A percentile compares a stretch with the other conserved stretches of the same genome.
Conservation (phyloP, 2,329 filamentous ascomycete genomes). For the Talaromyces sp. region DNA sequence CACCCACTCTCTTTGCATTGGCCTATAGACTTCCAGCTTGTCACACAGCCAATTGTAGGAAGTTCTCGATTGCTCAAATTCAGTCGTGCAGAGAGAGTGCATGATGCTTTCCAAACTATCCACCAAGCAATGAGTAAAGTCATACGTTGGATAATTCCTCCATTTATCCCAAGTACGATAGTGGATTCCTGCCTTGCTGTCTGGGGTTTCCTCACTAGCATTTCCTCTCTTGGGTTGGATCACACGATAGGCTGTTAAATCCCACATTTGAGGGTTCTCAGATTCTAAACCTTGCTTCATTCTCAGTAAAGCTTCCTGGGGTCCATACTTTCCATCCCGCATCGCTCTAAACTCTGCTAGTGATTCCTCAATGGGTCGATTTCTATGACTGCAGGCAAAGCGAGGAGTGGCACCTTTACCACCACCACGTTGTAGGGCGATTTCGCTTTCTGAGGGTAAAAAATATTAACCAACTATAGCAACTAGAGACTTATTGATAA, state of each 20-base stretch:
- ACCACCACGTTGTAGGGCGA: slow-evolving; percentile 77
- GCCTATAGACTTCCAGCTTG: slow-evolving; percentile 74
- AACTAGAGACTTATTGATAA: background rate
- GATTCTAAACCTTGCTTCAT: slow-evolving; percentile 87
- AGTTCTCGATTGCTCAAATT: slow-evolving; percentile 77
- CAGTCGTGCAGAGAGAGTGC: slow-evolving; percentile 87
- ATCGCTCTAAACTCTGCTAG: slow-evolving; percentile 80
- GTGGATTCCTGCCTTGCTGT: slow-evolving; percentile 43
- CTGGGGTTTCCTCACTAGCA: slow-evolving; percentile 20
- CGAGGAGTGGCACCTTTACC: slow-evolving; percentile 59
- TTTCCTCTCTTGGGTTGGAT: slow-evolving; percentile 30
- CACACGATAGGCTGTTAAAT: slow-evolving; percentile 84
- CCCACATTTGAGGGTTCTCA: slow-evolving; percentile 94
- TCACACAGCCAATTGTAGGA: slow-evolving; percentile 91
- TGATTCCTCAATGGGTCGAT: slow-evolving; percentile 68
- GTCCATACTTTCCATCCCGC: slow-evolving; percentile 84
- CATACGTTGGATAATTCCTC: slow-evolving; percentile 94
- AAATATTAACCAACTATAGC: background rate
- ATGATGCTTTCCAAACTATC: slow-evolving; percentile 91
- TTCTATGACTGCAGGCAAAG: slow-evolving; percentile 74
- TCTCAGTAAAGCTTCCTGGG: slow-evolving; percentile 74
- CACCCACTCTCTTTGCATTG: slow-evolving; percentile 83
- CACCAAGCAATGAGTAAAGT: slow-evolving; percentile 84
- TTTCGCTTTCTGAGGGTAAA: slow-evolving; percentile 21
- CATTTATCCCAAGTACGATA: slow-evolving; percentile 71